Conservation (phyloP, 2,329 filamentous ascomycete genomes). For the Chaetomiaceae sp. region DNA sequence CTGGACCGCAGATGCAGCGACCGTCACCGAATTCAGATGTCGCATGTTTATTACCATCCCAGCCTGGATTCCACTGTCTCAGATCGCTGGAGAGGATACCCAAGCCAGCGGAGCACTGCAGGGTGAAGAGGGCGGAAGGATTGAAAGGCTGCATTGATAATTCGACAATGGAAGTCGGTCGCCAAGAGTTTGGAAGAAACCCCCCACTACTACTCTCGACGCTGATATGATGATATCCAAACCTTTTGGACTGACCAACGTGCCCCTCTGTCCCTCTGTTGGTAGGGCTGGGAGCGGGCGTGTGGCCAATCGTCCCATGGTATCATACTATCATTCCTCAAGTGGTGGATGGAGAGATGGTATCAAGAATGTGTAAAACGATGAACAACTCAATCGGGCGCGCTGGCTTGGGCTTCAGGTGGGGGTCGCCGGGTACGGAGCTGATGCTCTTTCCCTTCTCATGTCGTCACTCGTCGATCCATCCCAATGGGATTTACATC, state of each 20-base stretch:
- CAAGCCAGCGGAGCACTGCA: too few relatives aligned
- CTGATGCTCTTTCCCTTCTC: not conserved
- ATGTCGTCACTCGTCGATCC: not conserved
- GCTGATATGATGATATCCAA: too few relatives aligned
- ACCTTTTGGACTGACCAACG: too few relatives aligned
- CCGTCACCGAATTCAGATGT: not conserved
- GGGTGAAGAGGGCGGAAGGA: too few relatives aligned
- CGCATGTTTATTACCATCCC: not conserved
- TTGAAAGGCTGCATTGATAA: not conserved
- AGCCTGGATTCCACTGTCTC: not conserved
- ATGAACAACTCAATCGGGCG: slow-evolving; percentile 9
- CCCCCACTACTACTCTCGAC: too few relatives aligned
- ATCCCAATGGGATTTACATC: not conserved
- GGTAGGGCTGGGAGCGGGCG: too few relatives aligned
- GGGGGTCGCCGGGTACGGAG: slow-evolving; percentile 5
- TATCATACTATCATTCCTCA: too few relatives aligned
- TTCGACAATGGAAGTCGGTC: too few relatives aligned
- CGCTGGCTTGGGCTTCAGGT: slow-evolving; percentile 1
- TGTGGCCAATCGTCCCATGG: too few relatives aligned
- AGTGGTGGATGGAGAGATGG: not conserved
- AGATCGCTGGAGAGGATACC: not conserved
- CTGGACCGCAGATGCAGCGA: slow-evolving; percentile 1
- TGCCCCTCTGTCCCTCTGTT: too few relatives aligned
- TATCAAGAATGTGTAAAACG: slow-evolving; percentile 12
- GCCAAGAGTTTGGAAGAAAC: too few relatives aligned